Evolutionary conservation across 1,139 yeast genomes (phyloP), one percentile per base, ranked within the genome.

Genomic region (Candida freyschussii): DNA sequence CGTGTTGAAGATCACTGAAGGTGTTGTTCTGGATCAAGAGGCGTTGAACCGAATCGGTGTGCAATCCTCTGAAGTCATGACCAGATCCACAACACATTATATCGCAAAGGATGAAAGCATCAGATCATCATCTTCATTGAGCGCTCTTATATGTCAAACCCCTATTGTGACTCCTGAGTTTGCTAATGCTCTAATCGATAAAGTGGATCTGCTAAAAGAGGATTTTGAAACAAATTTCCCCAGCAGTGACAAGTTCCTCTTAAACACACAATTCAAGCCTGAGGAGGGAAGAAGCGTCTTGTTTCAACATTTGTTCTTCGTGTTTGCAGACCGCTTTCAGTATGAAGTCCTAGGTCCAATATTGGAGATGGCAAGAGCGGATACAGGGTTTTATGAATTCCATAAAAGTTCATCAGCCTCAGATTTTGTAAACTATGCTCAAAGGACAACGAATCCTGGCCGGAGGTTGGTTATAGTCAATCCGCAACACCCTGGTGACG

Each of bases 161-260:
- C 50, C 50, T 3, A 35, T 48, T 5, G 36, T 42, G 2, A 20
- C 26, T 2, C 21, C 27, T 4, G 30, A 21, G 1, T 46, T 33
- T 20, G 25, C 37, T 2, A 9, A 31, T 1, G 28, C 29, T 2
- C 16, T 47, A 2, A 17, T 44, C 2, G 21, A 28, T 6, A 14
- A 14, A 4, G 25, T 29, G 7, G 29, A 34, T 3, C n/a, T 17
- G 4, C 24, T 46, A 14, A 14, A 25, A 8, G 17, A 33, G 7
- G 26, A 45, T 23, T 45, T 40, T 35, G 42, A 37, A 19, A 25
- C 11, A 2, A 37, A 40, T 27, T 32, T 41, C 14, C 48, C 49
- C 3, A 29, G 37, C 13, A 12, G 22, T 23, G 26, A 24, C 1
- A 30, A 34, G 1, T 46, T 18, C 30, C 18, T 38, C 13, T 12